phyloP scores from a whole-genome alignment of 495 filamentous ascomycete species.

The Podospora comata region DNA sequence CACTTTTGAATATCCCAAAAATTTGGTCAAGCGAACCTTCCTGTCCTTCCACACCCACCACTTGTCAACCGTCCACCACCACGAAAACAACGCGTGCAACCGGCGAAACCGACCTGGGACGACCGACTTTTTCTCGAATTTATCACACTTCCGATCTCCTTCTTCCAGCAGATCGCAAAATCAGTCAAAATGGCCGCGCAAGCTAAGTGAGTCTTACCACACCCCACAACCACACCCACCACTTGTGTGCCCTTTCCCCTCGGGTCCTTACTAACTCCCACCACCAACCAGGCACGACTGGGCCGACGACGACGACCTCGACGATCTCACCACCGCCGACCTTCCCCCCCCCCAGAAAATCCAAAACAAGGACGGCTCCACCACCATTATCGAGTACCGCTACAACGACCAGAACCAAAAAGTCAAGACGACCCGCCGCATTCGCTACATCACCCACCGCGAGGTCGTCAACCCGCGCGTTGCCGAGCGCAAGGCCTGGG shows the following conservation, averaged over 20 bases:
- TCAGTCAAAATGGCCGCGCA: constrained; percentile 29
- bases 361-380: constrained; percentile 95
- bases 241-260: not conserved
- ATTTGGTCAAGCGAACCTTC: constrained; percentile 14
- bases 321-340: constrained; percentile 71
- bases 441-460: constrained; percentile 81
- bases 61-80: constrained; percentile 5
- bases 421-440: constrained; percentile 91
- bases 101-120: not conserved
- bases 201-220: constrained; percentile 24
- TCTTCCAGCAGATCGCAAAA: constrained; percentile 3
- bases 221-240: not conserved
- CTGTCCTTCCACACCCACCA: constrained; percentile 28
- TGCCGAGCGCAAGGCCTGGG: constrained; percentile 85
- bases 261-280: not conserved
- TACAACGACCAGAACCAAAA: constrained; percentile 92
- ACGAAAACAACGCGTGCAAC: not conserved
- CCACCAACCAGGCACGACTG: constrained; percentile 58
- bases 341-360: constrained; percentile 83
- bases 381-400: constrained; percentile 86
- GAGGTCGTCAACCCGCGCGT: constrained; percentile 95
- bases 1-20: not conserved
- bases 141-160: not conserved
- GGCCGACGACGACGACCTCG: constrained; percentile 92
- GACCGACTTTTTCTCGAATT: not conserved